Evolutionary conservation across 2,329 filamentous ascomycete genomes (phyloP), one percentile per base, ranked within the genome.

Genomic region (Cadophora gregata): DNA sequence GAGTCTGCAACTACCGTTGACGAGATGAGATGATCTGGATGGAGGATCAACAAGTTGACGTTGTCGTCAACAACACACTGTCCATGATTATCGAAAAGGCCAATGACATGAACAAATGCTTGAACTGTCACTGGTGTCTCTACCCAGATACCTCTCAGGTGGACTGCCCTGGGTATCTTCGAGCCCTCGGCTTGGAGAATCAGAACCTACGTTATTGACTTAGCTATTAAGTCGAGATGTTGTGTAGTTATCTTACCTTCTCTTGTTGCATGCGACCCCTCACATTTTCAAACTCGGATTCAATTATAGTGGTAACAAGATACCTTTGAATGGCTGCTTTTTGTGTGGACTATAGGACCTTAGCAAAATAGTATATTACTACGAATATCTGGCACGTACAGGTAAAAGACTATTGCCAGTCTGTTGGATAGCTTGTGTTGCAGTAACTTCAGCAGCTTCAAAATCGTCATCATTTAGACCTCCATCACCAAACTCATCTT

Each of bases 1-100:
- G 96, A 97, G 78, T 99, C 96, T n/a, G 93, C 94, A 51, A 99
- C 91, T 5, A 96, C 93, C 0, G 96, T 98, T 2, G 96, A 91
- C 2, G 96, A 98, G 62, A 99, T 91, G 38, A 99, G 86, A 79
- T 98, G 94, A 75, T 99, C 96, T 0, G 96, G 96, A 75, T 99
- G 94, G 16, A 99, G 81, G 65, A 99, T 93, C 60, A 99, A 82
- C 78, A 98, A 91, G 73, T 94, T 93, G 59, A 90, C 85, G 2
- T 86, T 83, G 77, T 98, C 93, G 76, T 97, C 91, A 69, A 98
- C 85, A 56, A 96, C 81, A 76, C 94, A 97, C 76, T 90, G 88
- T 1, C 92, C 92, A 19, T 81, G 84, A 0, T 79, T 72, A 66
- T 90, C 85, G 73, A 96, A 97, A 3, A 86, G 80, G 33, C 94